These are phyloP conservation scores for Suillus subluteus DNA, from an alignment of 768 basidiomycete species.

Conservation along the genomic window DNA sequence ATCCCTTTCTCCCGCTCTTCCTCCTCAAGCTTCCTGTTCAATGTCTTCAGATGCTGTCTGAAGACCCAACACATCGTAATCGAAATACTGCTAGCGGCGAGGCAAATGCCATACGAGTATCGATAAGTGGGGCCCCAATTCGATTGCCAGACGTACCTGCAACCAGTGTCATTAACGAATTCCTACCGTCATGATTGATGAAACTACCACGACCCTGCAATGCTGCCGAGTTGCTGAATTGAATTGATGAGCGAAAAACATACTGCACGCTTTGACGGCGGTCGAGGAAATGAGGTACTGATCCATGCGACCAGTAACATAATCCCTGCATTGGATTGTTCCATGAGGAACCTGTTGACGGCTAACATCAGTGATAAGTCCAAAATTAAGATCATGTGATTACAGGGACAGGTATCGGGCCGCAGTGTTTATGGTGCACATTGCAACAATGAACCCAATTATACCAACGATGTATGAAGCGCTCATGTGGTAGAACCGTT, in stretches of 20 bases:
- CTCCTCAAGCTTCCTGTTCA: slow-evolving; percentile 45
- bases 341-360: slow-evolving; percentile 66
- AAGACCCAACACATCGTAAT: slow-evolving; percentile 55
- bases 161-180: neutral
- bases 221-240: slow-evolving; percentile 82
- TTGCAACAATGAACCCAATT: slow-evolving; percentile 68
- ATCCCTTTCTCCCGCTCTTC: slow-evolving; percentile 45
- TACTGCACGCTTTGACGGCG: slow-evolving; percentile 86
- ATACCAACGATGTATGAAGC: slow-evolving; percentile 59
- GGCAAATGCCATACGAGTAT: slow-evolving; percentile 74
- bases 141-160: slow-evolving; percentile 66
- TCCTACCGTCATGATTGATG: slow-evolving; percentile 1
- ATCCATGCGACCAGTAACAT: slow-evolving; percentile 63
- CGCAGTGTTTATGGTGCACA: slow-evolving; percentile 63
- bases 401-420: slow-evolving; percentile 72
- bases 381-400: slow-evolving; percentile 23
- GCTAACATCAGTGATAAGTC: slow-evolving; percentile 11
- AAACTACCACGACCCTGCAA: slow-evolving; percentile 71
- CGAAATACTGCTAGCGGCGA: slow-evolving; percentile 53
- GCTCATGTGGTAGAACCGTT: slow-evolving; percentile 74
- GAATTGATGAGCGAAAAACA: slow-evolving; percentile 83
- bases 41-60: slow-evolving; percentile 42
- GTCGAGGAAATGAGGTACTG: slow-evolving; percentile 65
- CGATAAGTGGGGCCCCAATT: slow-evolving; percentile 73
- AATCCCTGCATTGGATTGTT: slow-evolving; percentile 71